These are phyloP conservation scores for Candida boidinii DNA, from an alignment of 805 yeast genomes.

Conservation along the genomic window DNA sequence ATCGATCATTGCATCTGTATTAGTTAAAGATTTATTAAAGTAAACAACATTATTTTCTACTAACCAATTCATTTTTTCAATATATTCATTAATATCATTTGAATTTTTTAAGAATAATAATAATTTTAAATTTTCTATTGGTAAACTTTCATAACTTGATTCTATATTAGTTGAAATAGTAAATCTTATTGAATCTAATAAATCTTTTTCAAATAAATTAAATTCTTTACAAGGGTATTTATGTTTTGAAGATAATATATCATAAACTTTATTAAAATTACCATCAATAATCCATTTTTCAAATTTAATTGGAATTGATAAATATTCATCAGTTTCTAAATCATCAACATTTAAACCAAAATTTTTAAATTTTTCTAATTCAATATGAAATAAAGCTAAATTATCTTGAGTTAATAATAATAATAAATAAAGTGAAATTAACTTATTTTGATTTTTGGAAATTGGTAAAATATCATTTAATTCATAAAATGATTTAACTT, in stretches of 20 bases:
- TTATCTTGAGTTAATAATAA: conserved; percentile 75
- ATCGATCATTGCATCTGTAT: conserved; percentile 6
- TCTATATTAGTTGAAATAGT: conserved; percentile 85
- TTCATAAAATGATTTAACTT: conserved; percentile 71
- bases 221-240: conserved; percentile 68
- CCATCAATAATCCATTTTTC: conserved; percentile 97
- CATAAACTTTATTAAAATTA: conserved; percentile 86
- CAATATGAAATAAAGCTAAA: conserved; percentile 84
- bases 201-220: conserved; percentile 64
- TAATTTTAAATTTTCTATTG: conserved; percentile 74
- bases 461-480: conserved; percentile 17
- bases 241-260: conserved; percentile 41
- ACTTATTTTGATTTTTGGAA: conserved; percentile 59
- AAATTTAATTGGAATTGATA: conserved; percentile 78
- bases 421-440: conserved; percentile 69
- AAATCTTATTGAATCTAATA: conserved; percentile 69
- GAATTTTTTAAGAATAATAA: conserved; percentile 55
- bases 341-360: conserved; percentile 31
- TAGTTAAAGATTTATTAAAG: conserved; percentile 22
- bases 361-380: conserved; percentile 64
- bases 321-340: conserved; percentile 59
- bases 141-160: conserved; percentile 65
- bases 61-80: conserved; percentile 50
- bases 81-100: conserved; percentile 47
- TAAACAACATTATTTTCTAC: conserved; percentile 42